These are phyloP conservation scores for Russula vinacea DNA, from an alignment of 768 basidiomycete genomes.

Conservation along the genomic window DNA sequence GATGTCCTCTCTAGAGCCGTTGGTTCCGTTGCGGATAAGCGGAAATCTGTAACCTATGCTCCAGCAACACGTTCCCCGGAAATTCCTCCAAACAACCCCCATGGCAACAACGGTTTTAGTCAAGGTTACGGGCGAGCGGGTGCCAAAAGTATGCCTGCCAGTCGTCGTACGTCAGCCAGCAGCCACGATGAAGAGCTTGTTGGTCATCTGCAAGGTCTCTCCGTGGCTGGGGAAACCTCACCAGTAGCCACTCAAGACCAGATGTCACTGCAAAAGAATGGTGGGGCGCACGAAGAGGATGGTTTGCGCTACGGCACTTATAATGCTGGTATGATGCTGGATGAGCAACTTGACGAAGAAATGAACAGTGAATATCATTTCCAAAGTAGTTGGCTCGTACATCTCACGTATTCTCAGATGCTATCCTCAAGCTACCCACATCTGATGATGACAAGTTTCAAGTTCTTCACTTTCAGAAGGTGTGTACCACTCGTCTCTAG, in stretches of 20 bases:
- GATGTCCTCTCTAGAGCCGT: constrained; percentile 68
- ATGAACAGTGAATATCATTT: constrained; percentile 72
- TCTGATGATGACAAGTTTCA: constrained; percentile 87
- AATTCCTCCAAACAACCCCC: constrained; percentile 36
- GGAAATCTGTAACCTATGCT: constrained; percentile 84
- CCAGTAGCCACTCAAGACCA: constrained; percentile 52
- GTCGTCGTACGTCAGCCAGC: constrained; percentile 84
- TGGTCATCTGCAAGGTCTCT: constrained; percentile 68
- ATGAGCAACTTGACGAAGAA: constrained; percentile 90
- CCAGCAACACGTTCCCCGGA: constrained; percentile 75
- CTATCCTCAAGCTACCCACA: constrained; percentile 82
- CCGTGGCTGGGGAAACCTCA: constrained; percentile 63
- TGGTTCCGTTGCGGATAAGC: constrained; percentile 67
- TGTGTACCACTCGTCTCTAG: constrained; percentile 35
- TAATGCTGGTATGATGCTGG: constrained; percentile 87
- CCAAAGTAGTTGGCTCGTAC: not conserved
- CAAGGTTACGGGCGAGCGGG: constrained; percentile 63
- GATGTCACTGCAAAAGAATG: constrained; percentile 51
- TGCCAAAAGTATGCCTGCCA: constrained; percentile 91
- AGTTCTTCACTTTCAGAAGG: constrained; percentile 61
- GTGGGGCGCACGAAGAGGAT: constrained; percentile 57
- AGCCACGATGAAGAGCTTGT: constrained; percentile 82
- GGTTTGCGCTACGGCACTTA: constrained; percentile 58
- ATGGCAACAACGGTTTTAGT: constrained; percentile 40
- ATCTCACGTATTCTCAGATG: constrained; percentile 49